Evolutionary conservation across 225 moss, liverwort and hornwort species (phyloP).

Genomic region (Marchantia polymorpha): DNA sequence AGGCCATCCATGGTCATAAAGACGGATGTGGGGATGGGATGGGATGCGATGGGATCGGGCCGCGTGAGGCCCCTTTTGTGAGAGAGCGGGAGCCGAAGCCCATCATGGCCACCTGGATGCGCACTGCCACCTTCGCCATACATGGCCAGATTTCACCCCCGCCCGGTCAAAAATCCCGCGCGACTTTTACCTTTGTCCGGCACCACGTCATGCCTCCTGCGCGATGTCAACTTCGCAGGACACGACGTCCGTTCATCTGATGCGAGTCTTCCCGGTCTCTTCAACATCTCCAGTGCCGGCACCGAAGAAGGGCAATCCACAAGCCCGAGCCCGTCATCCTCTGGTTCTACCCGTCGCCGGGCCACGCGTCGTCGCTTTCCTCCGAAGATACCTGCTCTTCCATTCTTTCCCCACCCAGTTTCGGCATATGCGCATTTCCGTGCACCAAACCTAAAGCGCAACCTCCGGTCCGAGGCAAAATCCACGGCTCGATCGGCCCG

Average conservation of each 20-base stretch:
- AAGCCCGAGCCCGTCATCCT: not conserved
- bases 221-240: constrained; percentile 6
- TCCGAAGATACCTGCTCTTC: constrained; percentile 6
- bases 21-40: not conserved
- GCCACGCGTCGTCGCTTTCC: constrained; percentile 10
- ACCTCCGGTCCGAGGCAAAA: not conserved
- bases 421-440: not conserved
- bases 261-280: not conserved
- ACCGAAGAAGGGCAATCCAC: constrained; percentile 6
- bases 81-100: not conserved
- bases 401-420: not conserved
- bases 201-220: not conserved
- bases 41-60: constrained; percentile 1
- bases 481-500: not conserved
- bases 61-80: constrained; percentile 12
- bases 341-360: not conserved
- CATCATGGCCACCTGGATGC: constrained; percentile 10
- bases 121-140: not conserved
- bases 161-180: not conserved
- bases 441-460: not conserved
- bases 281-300: constrained; percentile 2
- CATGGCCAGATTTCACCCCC: not conserved
- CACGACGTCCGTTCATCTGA: constrained; percentile 9
- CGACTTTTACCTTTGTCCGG: constrained; percentile 4
- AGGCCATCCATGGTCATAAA: constrained; percentile 14